Base-by-base conservation (phyloP, 257 asterid genomes). In the Capsicum rhomboideum region DNA sequence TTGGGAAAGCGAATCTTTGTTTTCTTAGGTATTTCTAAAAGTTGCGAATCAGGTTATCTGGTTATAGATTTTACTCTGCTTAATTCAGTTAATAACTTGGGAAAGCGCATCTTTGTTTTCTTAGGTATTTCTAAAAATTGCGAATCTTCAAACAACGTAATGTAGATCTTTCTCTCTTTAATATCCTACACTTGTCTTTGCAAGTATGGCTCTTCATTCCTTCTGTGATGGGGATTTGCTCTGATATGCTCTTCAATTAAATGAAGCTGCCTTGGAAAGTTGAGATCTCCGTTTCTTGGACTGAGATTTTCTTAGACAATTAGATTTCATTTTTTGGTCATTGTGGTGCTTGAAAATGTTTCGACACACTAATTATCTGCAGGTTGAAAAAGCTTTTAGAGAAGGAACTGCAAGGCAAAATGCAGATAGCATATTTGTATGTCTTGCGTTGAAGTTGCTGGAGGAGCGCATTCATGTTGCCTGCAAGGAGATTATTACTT, bases 401-500 rank as follows among this genome's bases (percentile, higher is more conserved):
- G 99, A 97, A 91, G 99, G 99, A 91, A 97, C 99, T 21, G 98
- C 98, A 5, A 95, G 99, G 55, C 98, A 97, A 89, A 97, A 97
- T 90, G 99, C 99, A 78, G 99, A 95, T 86, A 94, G 97, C 92
- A 94, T 94, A 84, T 95, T 97, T 86, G 99, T 97, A 78, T 95
- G 98, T 84, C 97, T 97, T 85, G 97, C 97, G 85, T 81, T 95
- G 81, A 94, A 93, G 88, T 89, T 97, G 81, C 93, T 97, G 77
- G 98, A 97, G 88, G 97, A 97, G 79, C 97, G 98, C 44, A 90
- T 95, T 8, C 97, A 91, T 49, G 97, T 95, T 53, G 98, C 99
- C 10, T 97, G 98, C 96, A 95, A 95, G 90, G 99, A 97, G 87
- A 95, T 95, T 74, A 87, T 91, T 68, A 95, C 99, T 82, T 87